Conservation (phyloP, 2,329 filamentous ascomycete genomes). For the Aspergillus melleus region DNA sequence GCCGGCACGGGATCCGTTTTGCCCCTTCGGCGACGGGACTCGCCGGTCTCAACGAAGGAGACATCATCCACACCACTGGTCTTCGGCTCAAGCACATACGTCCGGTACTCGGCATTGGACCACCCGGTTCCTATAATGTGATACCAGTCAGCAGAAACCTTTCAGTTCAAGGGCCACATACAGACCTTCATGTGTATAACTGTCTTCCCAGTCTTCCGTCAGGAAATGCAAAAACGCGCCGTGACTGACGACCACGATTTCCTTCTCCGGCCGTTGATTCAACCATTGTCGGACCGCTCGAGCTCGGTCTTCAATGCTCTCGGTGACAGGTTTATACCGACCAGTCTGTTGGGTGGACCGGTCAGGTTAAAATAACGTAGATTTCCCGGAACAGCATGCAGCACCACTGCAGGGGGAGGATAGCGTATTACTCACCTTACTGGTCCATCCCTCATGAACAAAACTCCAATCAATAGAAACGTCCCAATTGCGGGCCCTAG, state of each 20-base stretch:
- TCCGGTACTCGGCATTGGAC: conserved; percentile 67
- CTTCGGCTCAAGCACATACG: conserved; percentile 47
- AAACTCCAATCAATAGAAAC: neutral
- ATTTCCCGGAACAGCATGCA: neutral
- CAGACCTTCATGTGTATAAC: conserved; percentile 37
- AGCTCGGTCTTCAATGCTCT: conserved; percentile 27
- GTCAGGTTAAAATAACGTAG: too few relatives aligned
- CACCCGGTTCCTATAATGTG: conserved; percentile 62
- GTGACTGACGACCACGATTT: conserved; percentile 17
- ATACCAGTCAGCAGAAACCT: neutral
- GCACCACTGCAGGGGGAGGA: too few relatives aligned
- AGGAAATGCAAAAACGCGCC: conserved; percentile 20
- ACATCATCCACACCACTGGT: neutral
- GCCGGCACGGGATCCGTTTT: neutral
- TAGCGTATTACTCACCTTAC: neutral
- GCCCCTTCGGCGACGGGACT: neutral
- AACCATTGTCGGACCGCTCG: conserved; percentile 14
- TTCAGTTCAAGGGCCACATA: neutral
- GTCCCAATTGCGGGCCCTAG: conserved; percentile 53
- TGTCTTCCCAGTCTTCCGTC: conserved; percentile 56
- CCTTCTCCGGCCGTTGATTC: conserved; percentile 13
- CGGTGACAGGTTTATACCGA: conserved; percentile 4
- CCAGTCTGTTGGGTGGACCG: neutral
- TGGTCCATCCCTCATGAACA: neutral
- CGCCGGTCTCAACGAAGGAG: neutral